Percentiles rank a stretch among this genome's conserved stretches.
Evolutionary conservation across 164 flowering plant genomes (phyloP).

Genomic region (Berberis thunbergii): DNA sequence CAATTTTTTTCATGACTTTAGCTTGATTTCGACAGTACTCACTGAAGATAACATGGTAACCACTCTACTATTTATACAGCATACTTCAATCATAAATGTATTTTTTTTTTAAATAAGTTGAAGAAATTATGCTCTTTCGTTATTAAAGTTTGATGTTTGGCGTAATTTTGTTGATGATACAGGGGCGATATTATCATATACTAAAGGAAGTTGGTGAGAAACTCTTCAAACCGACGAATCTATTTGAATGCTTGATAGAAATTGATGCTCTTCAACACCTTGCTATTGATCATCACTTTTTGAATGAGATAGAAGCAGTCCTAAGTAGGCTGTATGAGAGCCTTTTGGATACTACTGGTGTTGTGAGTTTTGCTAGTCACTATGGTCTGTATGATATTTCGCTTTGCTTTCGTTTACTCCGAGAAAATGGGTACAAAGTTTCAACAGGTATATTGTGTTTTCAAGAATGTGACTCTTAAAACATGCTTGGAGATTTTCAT

Average conservation of each 20-base stretch:
- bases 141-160: too few relatives aligned
- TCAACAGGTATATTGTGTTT: slow-evolving; percentile 7
- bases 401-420: slow-evolving; percentile 22
- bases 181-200: too few relatives aligned
- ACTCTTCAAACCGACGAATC: background rate
- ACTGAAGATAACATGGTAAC: too few relatives aligned
- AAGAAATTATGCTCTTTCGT: too few relatives aligned
- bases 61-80: too few relatives aligned
- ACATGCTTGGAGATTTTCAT: background rate
- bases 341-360: background rate
- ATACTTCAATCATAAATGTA: too few relatives aligned
- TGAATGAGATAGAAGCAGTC: slow-evolving; percentile 18
- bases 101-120: too few relatives aligned
- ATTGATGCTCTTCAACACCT: slow-evolving; percentile 27
- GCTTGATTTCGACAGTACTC: too few relatives aligned
- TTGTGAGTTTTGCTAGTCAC: background rate
- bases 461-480: background rate
- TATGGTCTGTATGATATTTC: slow-evolving; percentile 14
- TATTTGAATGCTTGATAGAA: slow-evolving; percentile 8
- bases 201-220: too few relatives aligned
- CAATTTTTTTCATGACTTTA: too few relatives aligned
- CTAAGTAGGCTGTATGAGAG: slow-evolving; percentile 4
- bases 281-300: slow-evolving; percentile 23
- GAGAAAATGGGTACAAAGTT: slow-evolving; percentile 15
- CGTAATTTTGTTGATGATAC: too few relatives aligned